Evolutionary conservation across 1,284 basidiomycete species (phyloP).

Genomic region (Melampsora americana): DNA sequence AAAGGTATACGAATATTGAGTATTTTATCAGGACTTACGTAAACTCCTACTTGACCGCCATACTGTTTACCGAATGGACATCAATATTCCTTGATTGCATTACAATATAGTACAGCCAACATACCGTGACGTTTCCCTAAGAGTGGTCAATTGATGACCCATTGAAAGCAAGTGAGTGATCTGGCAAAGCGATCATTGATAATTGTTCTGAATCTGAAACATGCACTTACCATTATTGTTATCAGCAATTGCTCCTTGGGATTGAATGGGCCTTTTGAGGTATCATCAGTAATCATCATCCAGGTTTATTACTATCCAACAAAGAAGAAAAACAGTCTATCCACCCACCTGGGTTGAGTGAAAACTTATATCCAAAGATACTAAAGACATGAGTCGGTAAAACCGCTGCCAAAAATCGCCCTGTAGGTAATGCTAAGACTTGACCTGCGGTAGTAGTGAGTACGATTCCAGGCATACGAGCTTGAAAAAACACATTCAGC

Average conservation of each 20-base stretch:
- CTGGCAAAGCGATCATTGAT: too few species aligned
- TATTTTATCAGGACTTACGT: constrained; percentile 27
- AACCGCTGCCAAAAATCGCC: constrained; percentile 64
- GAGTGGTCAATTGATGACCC: not conserved
- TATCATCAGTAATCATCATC: too few species aligned
- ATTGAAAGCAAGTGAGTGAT: too few species aligned
- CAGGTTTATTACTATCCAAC: not conserved
- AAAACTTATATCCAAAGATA: constrained; percentile 58
- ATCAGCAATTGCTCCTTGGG: constrained; percentile 42
- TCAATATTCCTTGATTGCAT: not conserved
- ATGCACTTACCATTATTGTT: constrained; percentile 31
- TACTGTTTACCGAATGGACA: constrained; percentile 10
- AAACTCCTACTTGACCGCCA: constrained; percentile 37
- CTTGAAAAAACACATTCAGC: constrained; percentile 42
- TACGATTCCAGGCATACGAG: constrained; percentile 40
- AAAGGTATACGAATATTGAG: not conserved
- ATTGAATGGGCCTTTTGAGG: constrained; percentile 32
- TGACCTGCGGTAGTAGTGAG: constrained; percentile 48
- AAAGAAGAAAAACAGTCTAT: not conserved
- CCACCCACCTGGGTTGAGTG: constrained; percentile 49
- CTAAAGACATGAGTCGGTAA: constrained; percentile 66
- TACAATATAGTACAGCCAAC: not conserved
- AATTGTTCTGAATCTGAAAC: too few species aligned
- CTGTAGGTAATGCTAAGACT: constrained; percentile 63
- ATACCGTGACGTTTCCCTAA: constrained; percentile 41